These are phyloP conservation scores for Ustilago esculenta DNA, from an alignment of 1,284 basidiomycete genomes.

Conservation along the genomic window DNA sequence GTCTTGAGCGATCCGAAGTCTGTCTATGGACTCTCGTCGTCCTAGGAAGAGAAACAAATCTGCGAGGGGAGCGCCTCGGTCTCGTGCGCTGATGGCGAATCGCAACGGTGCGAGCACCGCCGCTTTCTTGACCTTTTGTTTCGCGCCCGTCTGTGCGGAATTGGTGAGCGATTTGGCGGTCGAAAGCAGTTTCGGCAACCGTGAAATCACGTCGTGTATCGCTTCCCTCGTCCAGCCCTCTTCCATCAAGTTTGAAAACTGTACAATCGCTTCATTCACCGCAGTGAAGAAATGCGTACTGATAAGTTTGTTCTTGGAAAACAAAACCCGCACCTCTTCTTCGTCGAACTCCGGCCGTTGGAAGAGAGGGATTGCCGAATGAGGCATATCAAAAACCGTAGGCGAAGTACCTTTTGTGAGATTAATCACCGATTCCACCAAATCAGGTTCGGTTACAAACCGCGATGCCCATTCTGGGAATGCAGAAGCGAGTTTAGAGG, in stretches of 20 bases:
- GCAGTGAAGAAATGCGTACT: conserved; percentile 19
- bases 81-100: conserved; percentile 30
- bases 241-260: background rate
- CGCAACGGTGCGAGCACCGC: conserved; percentile 37
- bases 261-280: conserved; percentile 1
- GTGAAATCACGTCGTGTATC: conserved; percentile 21
- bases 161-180: conserved; percentile 4
- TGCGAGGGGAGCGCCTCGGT: conserved; percentile 33
- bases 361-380: conserved; percentile 25
- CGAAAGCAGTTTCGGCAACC: conserved; percentile 14
- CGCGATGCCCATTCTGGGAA: conserved; percentile 10
- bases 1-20: conserved; percentile 12
- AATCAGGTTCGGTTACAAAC: background rate
- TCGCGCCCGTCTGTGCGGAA: background rate
- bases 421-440: conserved; percentile 15
- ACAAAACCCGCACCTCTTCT: conserved; percentile 1
- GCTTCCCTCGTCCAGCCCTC: conserved; percentile 14
- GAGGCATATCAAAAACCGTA: conserved; percentile 31
- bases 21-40: background rate
- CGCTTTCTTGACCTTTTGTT: conserved; percentile 36
- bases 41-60: conserved; percentile 43
- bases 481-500: conserved; percentile 1
- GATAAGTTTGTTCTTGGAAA: conserved; percentile 8
- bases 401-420: conserved; percentile 25
- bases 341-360: background rate